Percentiles rank a stretch among this genome's conserved stretches.
Conservation (phyloP, 1,284 basidiomycete genomes). For the Trichosporon sp. region DNA sequence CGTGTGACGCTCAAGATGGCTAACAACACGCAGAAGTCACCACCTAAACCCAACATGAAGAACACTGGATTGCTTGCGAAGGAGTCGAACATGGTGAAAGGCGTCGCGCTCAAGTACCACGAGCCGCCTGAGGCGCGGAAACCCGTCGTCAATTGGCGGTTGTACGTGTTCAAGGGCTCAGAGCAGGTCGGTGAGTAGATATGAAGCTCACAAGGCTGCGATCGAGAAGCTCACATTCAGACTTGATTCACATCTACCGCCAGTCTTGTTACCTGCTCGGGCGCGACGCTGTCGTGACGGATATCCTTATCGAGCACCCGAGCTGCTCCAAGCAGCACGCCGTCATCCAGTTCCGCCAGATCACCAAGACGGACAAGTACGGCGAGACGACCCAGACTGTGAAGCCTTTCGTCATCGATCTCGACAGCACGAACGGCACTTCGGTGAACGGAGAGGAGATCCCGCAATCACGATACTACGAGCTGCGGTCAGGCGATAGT, state of each 20-base stretch:
- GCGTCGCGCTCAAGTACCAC: slow-evolving; percentile 92
- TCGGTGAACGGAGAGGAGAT: slow-evolving; percentile 82
- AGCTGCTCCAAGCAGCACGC: slow-evolving; percentile 99
- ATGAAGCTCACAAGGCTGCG: background rate
- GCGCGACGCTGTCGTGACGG: slow-evolving; percentile 75
- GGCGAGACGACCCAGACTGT: slow-evolving; percentile 69
- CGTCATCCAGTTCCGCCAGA: slow-evolving; percentile 86
- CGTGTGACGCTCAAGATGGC: background rate
- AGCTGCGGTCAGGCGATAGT: slow-evolving; percentile 83
- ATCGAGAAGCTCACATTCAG: slow-evolving; percentile 52
- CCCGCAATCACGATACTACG: slow-evolving; percentile 83
- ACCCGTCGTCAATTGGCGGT: slow-evolving; percentile 79
- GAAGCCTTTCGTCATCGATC: slow-evolving; percentile 95
- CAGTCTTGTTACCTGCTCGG: slow-evolving; percentile 95
- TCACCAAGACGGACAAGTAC: slow-evolving; percentile 81
- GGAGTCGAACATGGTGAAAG: slow-evolving; percentile 84
- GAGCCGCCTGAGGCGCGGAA: slow-evolving; percentile 97
- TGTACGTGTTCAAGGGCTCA: slow-evolving; percentile 94
- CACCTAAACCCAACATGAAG: slow-evolving; percentile 71
- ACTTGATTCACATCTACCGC: slow-evolving; percentile 79
- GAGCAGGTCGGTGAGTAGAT: slow-evolving; percentile 76
- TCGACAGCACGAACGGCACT: slow-evolving; percentile 94
- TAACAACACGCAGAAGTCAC: slow-evolving; percentile 3
- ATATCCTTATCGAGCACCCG: slow-evolving; percentile 88
- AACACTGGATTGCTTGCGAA: slow-evolving; percentile 88